Percentiles rank a stretch among this genome's conserved stretches.
These are phyloP conservation scores for Hydrangea macrophylla DNA, from an alignment of 148 eudicot genomes.

Conservation along the genomic window DNA sequence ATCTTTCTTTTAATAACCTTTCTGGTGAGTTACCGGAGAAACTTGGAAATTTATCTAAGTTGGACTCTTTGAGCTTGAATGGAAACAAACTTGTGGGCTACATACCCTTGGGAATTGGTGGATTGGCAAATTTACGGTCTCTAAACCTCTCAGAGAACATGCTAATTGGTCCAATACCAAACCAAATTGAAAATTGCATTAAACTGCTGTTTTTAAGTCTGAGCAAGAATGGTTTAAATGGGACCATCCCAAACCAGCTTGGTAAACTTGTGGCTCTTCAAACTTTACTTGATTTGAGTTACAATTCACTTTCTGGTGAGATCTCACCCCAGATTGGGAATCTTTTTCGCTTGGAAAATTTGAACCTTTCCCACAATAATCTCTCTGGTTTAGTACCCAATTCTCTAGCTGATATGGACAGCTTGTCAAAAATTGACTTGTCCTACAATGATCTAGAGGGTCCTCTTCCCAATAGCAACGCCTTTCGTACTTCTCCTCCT, in stretches of 20 bases:
- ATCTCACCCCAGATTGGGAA: constrained; percentile 17
- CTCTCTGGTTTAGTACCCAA: constrained; percentile 27
- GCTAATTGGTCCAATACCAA: constrained; percentile 19
- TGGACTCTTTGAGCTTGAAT: constrained; percentile 5
- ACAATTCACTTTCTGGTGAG: constrained; percentile 18
- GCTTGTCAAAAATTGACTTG: constrained; percentile 23
- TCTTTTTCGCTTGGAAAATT: constrained; percentile 14
- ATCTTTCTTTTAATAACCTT: constrained; percentile 5
- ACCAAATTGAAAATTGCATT: constrained; percentile 12
- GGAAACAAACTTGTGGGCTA: constrained; percentile 21
- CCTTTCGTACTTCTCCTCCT: constrained; percentile 9
- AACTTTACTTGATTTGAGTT: constrained; percentile 27
- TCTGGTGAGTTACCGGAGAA: neutral
- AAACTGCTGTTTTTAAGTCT: constrained; percentile 19
- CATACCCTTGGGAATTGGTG: constrained; percentile 11
- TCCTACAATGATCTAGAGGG: constrained; percentile 34
- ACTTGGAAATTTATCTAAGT: constrained; percentile 4
- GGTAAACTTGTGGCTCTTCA: constrained; percentile 19
- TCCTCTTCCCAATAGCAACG: constrained; percentile 23
- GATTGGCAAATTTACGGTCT: neutral
- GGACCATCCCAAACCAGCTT: constrained; percentile 17
- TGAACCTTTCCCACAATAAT: constrained; percentile 30
- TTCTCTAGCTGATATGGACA: constrained; percentile 13
- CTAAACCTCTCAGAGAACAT: constrained; percentile 24
- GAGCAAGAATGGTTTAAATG: constrained; percentile 18